A percentile compares a stretch with the other conserved stretches of the same genome.
These are phyloP conservation scores for Clonostachys chloroleuca DNA, from an alignment of 2,329 filamentous ascomycete species.

Conservation along the genomic window DNA sequence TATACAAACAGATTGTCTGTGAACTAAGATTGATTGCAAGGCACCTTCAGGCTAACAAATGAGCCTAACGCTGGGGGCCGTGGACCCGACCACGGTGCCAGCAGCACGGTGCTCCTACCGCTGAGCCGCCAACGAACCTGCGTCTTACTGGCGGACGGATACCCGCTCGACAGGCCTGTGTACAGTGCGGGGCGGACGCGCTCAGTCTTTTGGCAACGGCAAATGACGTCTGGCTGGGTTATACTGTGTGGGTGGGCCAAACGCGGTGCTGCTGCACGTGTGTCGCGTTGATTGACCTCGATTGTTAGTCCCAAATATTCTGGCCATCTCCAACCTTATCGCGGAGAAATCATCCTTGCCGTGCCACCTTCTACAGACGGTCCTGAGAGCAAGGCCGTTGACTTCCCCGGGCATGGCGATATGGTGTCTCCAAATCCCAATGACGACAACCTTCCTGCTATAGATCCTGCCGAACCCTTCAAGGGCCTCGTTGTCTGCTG, in stretches of 20 bases:
- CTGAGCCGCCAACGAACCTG: too few relatives aligned
- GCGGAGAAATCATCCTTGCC: neutral
- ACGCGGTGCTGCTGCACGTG: neutral
- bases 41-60: too few relatives aligned
- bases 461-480: conserved; percentile 61
- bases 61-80: too few relatives aligned
- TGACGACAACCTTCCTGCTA: conserved; percentile 7
- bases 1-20: too few relatives aligned
- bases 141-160: too few relatives aligned
- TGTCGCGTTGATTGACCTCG: neutral
- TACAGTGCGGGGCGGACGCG: too few relatives aligned
- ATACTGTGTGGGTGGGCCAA: neutral
- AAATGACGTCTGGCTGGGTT: neutral
- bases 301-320: neutral
- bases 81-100: neutral
- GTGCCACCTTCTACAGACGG: too few relatives aligned
- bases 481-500: conserved; percentile 77
- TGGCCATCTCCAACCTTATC: neutral
- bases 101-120: neutral
- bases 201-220: too few relatives aligned
- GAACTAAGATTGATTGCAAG: neutral
- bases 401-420: neutral
- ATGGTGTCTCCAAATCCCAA: conserved; percentile 1
- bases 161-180: too few relatives aligned
- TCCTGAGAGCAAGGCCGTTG: too few relatives aligned